Percentiles rank a stretch among this genome's conserved stretches.
These are phyloP conservation scores for Wickerhamiella azyma DNA, from an alignment of 805 yeast species.

Conservation along the genomic window DNA sequence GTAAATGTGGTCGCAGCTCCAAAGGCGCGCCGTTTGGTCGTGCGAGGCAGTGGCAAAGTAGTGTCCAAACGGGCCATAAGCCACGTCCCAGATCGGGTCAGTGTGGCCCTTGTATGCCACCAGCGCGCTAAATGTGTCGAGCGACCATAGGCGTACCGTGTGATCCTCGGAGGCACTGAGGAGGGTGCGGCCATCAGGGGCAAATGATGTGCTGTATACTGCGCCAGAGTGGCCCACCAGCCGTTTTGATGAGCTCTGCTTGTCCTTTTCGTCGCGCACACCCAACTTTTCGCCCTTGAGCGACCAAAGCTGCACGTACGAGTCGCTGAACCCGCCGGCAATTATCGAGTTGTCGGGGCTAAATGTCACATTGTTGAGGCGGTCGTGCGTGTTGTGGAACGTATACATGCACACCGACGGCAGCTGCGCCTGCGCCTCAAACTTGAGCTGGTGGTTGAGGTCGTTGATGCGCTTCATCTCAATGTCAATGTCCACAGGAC, in stretches of 20 bases:
- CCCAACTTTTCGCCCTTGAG: constrained; percentile 76
- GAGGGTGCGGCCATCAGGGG: constrained; percentile 76
- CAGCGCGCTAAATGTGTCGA: constrained; percentile 76
- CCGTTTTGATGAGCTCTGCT: constrained; percentile 28
- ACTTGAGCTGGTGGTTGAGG: constrained; percentile 55
- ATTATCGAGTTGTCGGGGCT: constrained; percentile 75
- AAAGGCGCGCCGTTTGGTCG: constrained; percentile 91
- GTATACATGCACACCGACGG: constrained; percentile 98
- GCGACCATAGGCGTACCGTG: constrained; percentile 85
- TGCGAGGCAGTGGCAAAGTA: constrained; percentile 97
- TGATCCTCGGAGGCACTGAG: constrained; percentile 82
- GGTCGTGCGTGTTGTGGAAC: constrained; percentile 86
- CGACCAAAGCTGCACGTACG: constrained; percentile 83
- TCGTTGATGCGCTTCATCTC: constrained; percentile 72
- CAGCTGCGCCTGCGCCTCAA: constrained; percentile 60
- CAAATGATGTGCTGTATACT: constrained; percentile 77
- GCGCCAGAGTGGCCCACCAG: constrained; percentile 91
- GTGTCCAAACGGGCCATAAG: constrained; percentile 89
- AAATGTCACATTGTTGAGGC: constrained; percentile 73
- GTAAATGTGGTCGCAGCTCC: constrained; percentile 97
- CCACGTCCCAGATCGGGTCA: constrained; percentile 96
- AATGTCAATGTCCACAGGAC: constrained; percentile 63
- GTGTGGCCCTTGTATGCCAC: constrained; percentile 95
- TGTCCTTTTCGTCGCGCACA: constrained; percentile 22
- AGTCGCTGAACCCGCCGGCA: constrained; percentile 92